Base-by-base conservation (phyloP, 164 flowering plant genomes). In the Tetrastigma voinierianum region DNA sequence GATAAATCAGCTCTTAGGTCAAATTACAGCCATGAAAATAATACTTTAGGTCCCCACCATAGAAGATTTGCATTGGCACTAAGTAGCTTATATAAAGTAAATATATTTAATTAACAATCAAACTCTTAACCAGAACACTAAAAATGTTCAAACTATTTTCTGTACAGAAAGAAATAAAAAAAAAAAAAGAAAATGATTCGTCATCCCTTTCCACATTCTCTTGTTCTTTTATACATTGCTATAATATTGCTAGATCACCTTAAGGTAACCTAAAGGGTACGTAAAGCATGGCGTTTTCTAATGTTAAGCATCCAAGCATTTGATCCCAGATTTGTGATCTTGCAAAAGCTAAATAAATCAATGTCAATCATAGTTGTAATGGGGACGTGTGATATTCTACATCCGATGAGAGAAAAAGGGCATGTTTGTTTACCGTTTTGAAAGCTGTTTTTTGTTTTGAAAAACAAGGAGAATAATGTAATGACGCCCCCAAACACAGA, bases 181-280 rank as follows among this genome's bases (percentile, higher is more conserved):
- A n/a, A 52, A 32, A 32, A 7, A 32, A 32, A 32, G 19, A 11
- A 55, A 55, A 15, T 2, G 2, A 12, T 25, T 20, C 58, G 15
- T 55, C 58, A 55, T 20, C 12, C 58, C 58, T 55, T 55, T 55
- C 58, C 14, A 55, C 58, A 55, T 55, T 55, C 58, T 15, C 23
- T 32, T 55, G 11, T 21, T n/a, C n/a, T n/a, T n/a, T n/a, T 53
- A 10, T 9, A 15, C 21, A 55, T 55, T 55, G 14, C 13, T 17
- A 21, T 21, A 9, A 20, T 55, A 4, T 19, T 55, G 43, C 58
- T 21, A 10, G 58, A 55, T 55, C 21, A 21, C 40, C 43, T 21
- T 14, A 11, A 21, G 58, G 40, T 32, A 4, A 32, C 6, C 40
- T 32, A 32, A 32, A 32, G 40, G 40, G 40, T 4, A n/a, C n/a